phyloP scores from a whole-genome alignment of 208 protist species.

The Leishmania martiniquensis region DNA sequence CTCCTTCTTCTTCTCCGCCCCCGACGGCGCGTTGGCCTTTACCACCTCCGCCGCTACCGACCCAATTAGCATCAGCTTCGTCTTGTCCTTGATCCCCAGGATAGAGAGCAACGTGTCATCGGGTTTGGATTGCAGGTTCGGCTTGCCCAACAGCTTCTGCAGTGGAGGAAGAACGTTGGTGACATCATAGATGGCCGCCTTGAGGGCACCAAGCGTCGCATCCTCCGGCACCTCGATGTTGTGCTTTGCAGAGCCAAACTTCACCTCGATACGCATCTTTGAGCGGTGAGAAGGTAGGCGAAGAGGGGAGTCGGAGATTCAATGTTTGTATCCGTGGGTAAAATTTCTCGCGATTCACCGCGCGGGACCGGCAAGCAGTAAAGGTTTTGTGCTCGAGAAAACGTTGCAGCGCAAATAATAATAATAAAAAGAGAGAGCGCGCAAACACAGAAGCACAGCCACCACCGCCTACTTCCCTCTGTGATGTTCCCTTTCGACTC shows the following conservation, averaged over 20 bases:
- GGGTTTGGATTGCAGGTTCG: constrained; percentile 42
- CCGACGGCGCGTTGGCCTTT: constrained; percentile 31
- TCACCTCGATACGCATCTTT: constrained; percentile 55
- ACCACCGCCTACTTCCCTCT: not conserved
- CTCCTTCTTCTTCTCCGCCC: constrained; percentile 35
- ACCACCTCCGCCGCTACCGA: constrained; percentile 44
- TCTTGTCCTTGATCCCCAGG: constrained; percentile 46
- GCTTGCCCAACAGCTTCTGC: constrained; percentile 69
- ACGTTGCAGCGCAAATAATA: not conserved
- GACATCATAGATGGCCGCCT: constrained; percentile 27
- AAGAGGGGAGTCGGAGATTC: not conserved
- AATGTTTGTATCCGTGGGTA: not conserved
- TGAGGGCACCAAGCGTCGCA: constrained; percentile 48
- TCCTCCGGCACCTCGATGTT: constrained; percentile 46
- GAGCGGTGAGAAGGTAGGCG: not conserved
- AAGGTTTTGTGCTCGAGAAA: not conserved
- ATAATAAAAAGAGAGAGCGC: not conserved
- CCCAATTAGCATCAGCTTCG: constrained; percentile 71
- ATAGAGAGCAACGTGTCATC: constrained; percentile 33
- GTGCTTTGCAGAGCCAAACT: constrained; percentile 46
- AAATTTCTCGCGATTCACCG: not conserved
- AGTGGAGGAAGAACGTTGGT: constrained; percentile 48
- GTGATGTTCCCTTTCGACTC: not conserved
- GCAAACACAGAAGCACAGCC: not conserved
- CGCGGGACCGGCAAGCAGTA: not conserved